Conservation (phyloP, 1,139 yeast species). For the Protomyces lactucae-debilis region DNA sequence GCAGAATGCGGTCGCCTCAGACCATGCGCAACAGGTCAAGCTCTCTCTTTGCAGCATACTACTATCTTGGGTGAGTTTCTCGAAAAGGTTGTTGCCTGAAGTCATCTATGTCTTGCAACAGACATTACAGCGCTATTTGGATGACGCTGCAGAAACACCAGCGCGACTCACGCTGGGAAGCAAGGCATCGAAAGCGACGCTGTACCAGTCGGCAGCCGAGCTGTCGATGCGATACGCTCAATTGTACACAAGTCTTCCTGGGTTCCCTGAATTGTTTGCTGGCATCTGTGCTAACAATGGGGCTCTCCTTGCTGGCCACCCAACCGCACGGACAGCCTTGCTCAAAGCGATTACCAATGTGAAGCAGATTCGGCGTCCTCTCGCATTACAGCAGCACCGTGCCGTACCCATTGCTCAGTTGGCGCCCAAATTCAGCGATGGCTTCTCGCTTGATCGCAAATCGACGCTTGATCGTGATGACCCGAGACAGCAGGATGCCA, state of each 20-base stretch:
- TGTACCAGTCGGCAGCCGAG: slow-evolving; percentile 18
- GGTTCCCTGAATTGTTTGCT: slow-evolving; percentile 55
- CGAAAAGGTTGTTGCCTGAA: slow-evolving; percentile 83
- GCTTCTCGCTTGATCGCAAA: slow-evolving; percentile 91
- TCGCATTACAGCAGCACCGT: slow-evolving; percentile 79
- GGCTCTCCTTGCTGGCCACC: slow-evolving; percentile 39
- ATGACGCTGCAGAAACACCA: not conserved
- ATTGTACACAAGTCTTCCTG: slow-evolving; percentile 62
- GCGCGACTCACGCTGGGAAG: not conserved
- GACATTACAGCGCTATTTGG: not conserved
- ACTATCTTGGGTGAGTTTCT: slow-evolving; percentile 62
- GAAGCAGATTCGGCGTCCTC: slow-evolving; percentile 56
- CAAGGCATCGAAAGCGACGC: not conserved
- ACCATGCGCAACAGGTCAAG: slow-evolving; percentile 48
- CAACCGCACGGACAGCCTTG: slow-evolving; percentile 9
- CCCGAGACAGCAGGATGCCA: slow-evolving; percentile 73
- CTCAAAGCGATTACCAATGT: slow-evolving; percentile 51
- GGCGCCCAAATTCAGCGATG: slow-evolving; percentile 91
- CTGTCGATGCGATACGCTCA: slow-evolving; percentile 29
- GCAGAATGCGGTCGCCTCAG: slow-evolving; percentile 44
- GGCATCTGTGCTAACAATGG: not conserved
- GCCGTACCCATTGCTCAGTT: slow-evolving; percentile 78
- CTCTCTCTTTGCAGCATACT: slow-evolving; percentile 61
- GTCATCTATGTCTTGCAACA: slow-evolving; percentile 42
- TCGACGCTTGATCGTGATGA: slow-evolving; percentile 73